phyloP scores from a whole-genome alignment of 192 early-diverging fungal genomes.

The Umbelopsis vinacea region DNA sequence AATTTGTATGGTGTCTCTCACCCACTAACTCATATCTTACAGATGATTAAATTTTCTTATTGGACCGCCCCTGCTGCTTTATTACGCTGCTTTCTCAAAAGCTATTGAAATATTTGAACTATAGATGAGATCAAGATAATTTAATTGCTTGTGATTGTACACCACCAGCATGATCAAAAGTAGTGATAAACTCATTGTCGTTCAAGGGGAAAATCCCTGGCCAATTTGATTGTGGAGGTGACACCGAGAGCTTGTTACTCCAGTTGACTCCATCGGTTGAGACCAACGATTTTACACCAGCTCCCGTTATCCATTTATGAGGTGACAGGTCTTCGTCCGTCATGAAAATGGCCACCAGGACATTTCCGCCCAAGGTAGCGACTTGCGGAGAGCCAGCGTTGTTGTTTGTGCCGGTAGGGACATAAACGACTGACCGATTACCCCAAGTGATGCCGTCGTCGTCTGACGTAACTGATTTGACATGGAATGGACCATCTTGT shows the following conservation, averaged over 20 bases:
- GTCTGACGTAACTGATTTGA: conserved; percentile 3
- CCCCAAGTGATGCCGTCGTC: conserved; percentile 8
- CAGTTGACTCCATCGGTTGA: background rate
- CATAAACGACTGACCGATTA: background rate
- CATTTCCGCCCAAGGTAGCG: background rate
- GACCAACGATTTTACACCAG: background rate
- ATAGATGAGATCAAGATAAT: no score
- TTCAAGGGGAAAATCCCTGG: conserved; percentile 1
- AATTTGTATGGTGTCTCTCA: no score
- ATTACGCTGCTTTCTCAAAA: no score
- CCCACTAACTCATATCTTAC: no score
- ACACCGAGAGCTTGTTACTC: conserved; percentile 6
- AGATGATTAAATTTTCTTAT: no score
- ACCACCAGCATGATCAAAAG: background rate
- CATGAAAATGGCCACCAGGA: conserved; percentile 2
- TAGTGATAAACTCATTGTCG: background rate
- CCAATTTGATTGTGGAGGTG: conserved; percentile 11
- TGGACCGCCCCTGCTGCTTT: no score
- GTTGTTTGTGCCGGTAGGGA: background rate
- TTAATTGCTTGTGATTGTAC: no score
- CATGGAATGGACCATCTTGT: background rate
- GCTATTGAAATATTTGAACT: no score
- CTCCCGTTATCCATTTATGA: background rate
- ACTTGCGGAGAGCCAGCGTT: conserved; percentile 14
- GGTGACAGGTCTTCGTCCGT: conserved; percentile 1